Evolutionary conservation across 140 eudicot genomes (phyloP), one percentile per base, ranked within the genome.

Genomic region (Senecio squalidus): DNA sequence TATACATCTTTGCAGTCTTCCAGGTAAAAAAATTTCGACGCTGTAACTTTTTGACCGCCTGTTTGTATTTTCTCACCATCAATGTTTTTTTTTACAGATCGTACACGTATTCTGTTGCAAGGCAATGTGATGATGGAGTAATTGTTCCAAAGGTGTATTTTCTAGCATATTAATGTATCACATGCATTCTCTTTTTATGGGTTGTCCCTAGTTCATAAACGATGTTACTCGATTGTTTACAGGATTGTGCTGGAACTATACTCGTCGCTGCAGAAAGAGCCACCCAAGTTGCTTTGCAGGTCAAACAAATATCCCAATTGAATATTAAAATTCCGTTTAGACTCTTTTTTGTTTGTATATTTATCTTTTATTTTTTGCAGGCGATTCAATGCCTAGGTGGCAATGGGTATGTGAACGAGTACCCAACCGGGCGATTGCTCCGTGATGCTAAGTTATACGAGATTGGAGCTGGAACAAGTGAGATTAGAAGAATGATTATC

Each of bases 231-330:
- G 9, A 31, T 17, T 26, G 31, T 31, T 54, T 68, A 57, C 75
- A 88, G 99, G 96, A 93, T 51, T 93, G 99, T 52, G 96, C 98
- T 54, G 96, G 94, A 20, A 96, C 64, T 49, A 87, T 92, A 60
- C 96, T 92, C 8, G 33, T 70, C 61, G 85, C 96, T 38, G 96
- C 92, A 45, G 98, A 91, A 82, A 77, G 86, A 84, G 98, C 98
- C 53, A 92, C 98, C 68, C 98, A 92, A 82, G 98, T 92, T 53
- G 98, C 96, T 46, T 80, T 92, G 58, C 98, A 92, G 96, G 98
- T 87, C 38, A 67, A 25, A 25, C 0, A 22, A 45, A 62, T 53
- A 41, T 31, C 28, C 18, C 21, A 53, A 46, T 39, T 50, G 20
- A 25, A 68, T 4, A 51, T 45, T 1, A 55, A 21, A 29, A 39